phyloP scores from a whole-genome alignment of 1,284 basidiomycete species.

The Lentinula novae-zelandiae region DNA sequence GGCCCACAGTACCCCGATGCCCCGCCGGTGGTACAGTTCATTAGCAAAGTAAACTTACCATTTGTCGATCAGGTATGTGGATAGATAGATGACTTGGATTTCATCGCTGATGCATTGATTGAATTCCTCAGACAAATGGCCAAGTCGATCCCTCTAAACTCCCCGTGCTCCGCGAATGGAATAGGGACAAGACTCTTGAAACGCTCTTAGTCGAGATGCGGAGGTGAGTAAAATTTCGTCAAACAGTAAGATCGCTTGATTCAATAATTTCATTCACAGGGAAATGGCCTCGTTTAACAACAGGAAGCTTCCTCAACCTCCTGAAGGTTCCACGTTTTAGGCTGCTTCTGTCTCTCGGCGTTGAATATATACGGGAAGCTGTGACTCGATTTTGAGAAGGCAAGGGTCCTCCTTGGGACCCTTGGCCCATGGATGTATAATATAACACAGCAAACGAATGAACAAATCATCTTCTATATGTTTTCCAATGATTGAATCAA shows the following conservation, averaged over 20 bases:
- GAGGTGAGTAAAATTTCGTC: constrained; percentile 49
- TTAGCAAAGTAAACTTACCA: constrained; percentile 93
- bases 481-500: background rate
- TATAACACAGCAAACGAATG: background rate
- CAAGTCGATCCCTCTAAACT: constrained; percentile 75
- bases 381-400: background rate
- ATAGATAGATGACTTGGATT: background rate
- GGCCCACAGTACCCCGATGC: constrained; percentile 79
- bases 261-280: constrained; percentile 38
- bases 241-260: background rate
- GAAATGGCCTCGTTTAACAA: constrained; percentile 94
- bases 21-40: constrained; percentile 79
- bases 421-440: background rate
- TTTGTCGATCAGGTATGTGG: constrained; percentile 61
- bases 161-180: constrained; percentile 72
- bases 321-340: constrained; percentile 78
- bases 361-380: background rate
- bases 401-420: background rate
- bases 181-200: constrained; percentile 75
- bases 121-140: constrained; percentile 49
- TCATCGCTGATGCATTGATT: background rate
- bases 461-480: background rate
- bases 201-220: constrained; percentile 88
- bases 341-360: background rate
- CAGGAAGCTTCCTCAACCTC: constrained; percentile 92